phyloP scores from a whole-genome alignment of 2,329 filamentous ascomycete genomes.

The Cladosporium sp. region DNA sequence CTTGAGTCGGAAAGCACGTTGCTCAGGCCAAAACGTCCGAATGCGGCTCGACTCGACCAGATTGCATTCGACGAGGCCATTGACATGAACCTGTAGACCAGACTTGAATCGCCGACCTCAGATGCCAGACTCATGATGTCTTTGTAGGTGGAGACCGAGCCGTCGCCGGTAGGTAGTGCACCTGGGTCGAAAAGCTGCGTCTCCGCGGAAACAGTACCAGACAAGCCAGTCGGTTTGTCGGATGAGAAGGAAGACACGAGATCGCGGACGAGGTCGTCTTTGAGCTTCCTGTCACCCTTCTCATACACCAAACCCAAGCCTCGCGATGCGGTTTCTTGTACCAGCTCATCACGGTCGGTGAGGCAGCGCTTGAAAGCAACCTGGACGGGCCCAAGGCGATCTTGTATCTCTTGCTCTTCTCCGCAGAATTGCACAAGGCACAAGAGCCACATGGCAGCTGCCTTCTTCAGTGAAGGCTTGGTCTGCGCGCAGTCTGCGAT shows the following conservation, averaged over 20 bases:
- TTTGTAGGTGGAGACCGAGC: conserved; percentile 91
- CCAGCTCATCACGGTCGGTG: conserved; percentile 82
- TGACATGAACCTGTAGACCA: conserved; percentile 99
- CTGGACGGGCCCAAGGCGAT: conserved; percentile 72
- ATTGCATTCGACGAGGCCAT: conserved; percentile 92
- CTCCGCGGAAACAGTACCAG: conserved; percentile 76
- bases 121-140: conserved; percentile 95
- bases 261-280: conserved; percentile 78
- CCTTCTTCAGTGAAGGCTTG: conserved; percentile 85
- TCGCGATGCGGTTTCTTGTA: conserved; percentile 90
- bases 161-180: conserved; percentile 82
- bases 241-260: conserved; percentile 80
- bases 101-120: conserved; percentile 88
- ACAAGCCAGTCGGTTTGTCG: conserved; percentile 63
- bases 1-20: conserved; percentile 84
- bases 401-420: conserved; percentile 68
- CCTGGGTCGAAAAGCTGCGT: conserved; percentile 93
- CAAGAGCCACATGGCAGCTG: conserved; percentile 91
- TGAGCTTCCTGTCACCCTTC: conserved; percentile 75
- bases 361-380: conserved; percentile 82
- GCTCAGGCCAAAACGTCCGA: conserved; percentile 88
- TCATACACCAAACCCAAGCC: conserved; percentile 92
- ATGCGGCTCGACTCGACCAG: conserved; percentile 95
- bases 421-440: conserved; percentile 88
- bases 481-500: conserved; percentile 73